These are phyloP conservation scores for Rutstroemia sp. DNA, from an alignment of 2,329 filamentous ascomycete genomes.

Conservation along the genomic window DNA sequence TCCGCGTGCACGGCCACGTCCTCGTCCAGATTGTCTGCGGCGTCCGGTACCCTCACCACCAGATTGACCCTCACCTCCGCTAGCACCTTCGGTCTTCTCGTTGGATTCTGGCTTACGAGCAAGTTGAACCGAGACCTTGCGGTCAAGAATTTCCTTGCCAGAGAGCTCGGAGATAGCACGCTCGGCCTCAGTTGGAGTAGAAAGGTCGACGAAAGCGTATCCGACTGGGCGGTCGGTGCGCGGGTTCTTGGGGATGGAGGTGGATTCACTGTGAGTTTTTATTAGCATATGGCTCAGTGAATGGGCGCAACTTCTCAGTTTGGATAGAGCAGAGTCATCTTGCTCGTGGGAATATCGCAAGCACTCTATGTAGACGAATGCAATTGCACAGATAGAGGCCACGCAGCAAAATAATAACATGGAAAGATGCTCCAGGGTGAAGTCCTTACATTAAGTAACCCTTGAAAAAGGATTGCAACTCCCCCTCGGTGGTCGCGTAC, in stretches of 20 bases:
- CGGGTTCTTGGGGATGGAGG: constrained; percentile 98
- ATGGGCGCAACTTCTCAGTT: neutral
- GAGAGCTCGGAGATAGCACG: constrained; percentile 93
- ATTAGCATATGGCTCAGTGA: constrained; percentile 8
- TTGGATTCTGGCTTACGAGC: constrained; percentile 92
- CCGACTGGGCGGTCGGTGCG: constrained; percentile 97
- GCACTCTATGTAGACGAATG: no score
- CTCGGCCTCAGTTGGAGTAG: constrained; percentile 88
- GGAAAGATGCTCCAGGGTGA: neutral
- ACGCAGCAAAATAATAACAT: neutral
- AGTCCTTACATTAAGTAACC: constrained; percentile 92
- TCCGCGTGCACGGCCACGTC: constrained; percentile 58
- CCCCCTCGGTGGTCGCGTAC: constrained; percentile 99
- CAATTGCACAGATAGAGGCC: neutral
- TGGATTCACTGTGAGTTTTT: constrained; percentile 67
- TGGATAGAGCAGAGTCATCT: neutral
- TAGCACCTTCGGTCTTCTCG: constrained; percentile 66
- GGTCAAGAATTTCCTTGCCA: constrained; percentile 94
- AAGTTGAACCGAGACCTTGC: constrained; percentile 98
- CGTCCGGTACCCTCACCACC: constrained; percentile 56
- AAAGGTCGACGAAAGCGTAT: constrained; percentile 98
- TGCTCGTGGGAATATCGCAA: no score
- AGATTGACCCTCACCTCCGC: constrained; percentile 61
- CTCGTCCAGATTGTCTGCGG: constrained; percentile 55
- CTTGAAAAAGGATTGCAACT: constrained; percentile 99